Conservation (phyloP, 805 yeast genomes). For the Saccharomycopsis amapae region DNA sequence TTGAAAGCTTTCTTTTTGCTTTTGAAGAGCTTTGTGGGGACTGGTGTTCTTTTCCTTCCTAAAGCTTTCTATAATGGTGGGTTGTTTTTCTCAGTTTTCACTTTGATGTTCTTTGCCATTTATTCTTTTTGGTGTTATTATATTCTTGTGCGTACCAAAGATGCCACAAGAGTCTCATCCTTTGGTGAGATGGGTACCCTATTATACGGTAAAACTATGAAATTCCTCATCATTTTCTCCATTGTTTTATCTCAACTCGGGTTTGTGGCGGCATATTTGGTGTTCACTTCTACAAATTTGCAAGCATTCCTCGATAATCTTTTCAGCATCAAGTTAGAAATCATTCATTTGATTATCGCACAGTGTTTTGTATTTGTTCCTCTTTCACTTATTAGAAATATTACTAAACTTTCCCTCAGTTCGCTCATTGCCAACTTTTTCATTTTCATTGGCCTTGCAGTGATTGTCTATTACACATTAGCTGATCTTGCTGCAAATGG, state of each 20-base stretch:
- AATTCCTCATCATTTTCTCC: slow-evolving; percentile 52
- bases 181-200: slow-evolving; percentile 69
- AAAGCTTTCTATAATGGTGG: slow-evolving; percentile 72
- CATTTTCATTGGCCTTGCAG: slow-evolving; percentile 56
- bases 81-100: slow-evolving; percentile 44
- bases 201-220: slow-evolving; percentile 61
- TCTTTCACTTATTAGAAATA: slow-evolving; percentile 64
- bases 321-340: slow-evolving; percentile 34
- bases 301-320: slow-evolving; percentile 53
- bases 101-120: slow-evolving; percentile 53
- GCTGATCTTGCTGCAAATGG: slow-evolving; percentile 40
- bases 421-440: slow-evolving; percentile 67
- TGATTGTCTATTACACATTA: slow-evolving; percentile 51
- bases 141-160: slow-evolving; percentile 53
- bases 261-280: slow-evolving; percentile 73
- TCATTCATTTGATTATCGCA: slow-evolving; percentile 41
- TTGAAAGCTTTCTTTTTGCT: slow-evolving; percentile 63
- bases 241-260: slow-evolving; percentile 70
- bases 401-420: slow-evolving; percentile 64
- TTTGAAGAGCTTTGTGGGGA: slow-evolving; percentile 70
- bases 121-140: slow-evolving; percentile 76
- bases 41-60: slow-evolving; percentile 67
- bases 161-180: slow-evolving; percentile 56
- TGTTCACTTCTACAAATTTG: slow-evolving; percentile 68
- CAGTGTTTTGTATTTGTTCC: slow-evolving; percentile 61